These are phyloP conservation scores for Straminergon stramineum DNA, from an alignment of 225 moss, liverwort and hornwort species.

Conservation along the genomic window DNA sequence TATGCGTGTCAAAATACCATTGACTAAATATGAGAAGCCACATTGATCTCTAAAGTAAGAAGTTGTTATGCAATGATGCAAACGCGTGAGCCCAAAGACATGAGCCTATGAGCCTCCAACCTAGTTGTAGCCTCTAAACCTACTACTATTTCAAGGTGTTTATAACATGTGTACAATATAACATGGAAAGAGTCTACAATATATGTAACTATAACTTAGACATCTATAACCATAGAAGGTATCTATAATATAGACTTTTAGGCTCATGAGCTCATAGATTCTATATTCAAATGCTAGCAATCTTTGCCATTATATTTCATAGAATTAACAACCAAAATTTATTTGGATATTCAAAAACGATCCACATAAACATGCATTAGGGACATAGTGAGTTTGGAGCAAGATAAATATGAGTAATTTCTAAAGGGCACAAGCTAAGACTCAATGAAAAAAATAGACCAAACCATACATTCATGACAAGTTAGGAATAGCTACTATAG, in stretches of 20 bases:
- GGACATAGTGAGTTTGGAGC: background rate
- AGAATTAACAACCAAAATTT: background rate
- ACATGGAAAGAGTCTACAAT: no score
- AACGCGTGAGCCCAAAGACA: no score
- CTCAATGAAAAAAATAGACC: background rate
- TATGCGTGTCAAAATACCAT: fast-evolving
- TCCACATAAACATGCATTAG: fast-evolving
- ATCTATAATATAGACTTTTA: no score
- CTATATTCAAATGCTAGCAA: no score
- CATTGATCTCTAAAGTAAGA: background rate
- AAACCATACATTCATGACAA: background rate
- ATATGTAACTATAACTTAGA: no score
- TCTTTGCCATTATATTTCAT: background rate
- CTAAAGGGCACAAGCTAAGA: fast-evolving
- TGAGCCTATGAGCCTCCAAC: no score
- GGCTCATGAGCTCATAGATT: no score
- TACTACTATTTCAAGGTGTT: no score
- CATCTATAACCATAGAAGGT: no score
- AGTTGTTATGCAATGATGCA: background rate
- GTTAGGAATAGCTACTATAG: background rate
- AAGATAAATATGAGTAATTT: background rate
- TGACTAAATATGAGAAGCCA: background rate
- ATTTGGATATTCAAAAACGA: no score
- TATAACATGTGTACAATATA: no score
- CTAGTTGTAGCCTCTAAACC: no score